phyloP scores from a whole-genome alignment of 2,329 filamentous ascomycete species.

The Monilinia vaccinii-corymbosi region DNA sequence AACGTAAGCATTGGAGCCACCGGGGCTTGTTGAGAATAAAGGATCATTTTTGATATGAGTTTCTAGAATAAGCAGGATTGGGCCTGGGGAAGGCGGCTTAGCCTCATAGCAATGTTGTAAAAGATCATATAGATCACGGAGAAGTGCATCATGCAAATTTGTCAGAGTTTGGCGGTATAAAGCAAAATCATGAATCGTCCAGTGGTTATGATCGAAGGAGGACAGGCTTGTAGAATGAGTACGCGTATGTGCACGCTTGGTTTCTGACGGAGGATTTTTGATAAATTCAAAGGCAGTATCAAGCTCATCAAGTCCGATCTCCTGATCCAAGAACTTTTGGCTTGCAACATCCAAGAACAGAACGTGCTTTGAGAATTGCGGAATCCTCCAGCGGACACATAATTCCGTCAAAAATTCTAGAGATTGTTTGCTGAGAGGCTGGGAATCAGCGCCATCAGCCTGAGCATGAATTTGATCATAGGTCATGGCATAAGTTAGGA shows the following conservation, averaged over 20 bases:
- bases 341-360: conserved; percentile 76
- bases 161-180: conserved; percentile 68
- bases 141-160: conserved; percentile 67
- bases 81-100: conserved; percentile 75
- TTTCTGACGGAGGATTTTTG: conserved; percentile 60
- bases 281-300: conserved; percentile 76
- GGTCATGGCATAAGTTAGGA: conserved; percentile 67
- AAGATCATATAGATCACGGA: conserved; percentile 81
- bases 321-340: conserved; percentile 76
- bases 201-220: conserved; percentile 50
- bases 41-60: conserved; percentile 74
- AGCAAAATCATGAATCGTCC: conserved; percentile 61
- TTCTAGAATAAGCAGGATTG: conserved; percentile 68
- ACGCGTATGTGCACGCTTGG: conserved; percentile 37
- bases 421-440: conserved; percentile 65
- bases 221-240: conserved; percentile 35
- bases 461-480: conserved; percentile 49
- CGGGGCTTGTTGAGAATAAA: conserved; percentile 60
- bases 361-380: conserved; percentile 69
- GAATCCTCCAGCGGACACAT: conserved; percentile 80
- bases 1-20: conserved; percentile 64
- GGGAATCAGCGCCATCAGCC: conserved; percentile 33
- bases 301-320: conserved; percentile 71
- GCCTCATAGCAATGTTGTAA: conserved; percentile 80
- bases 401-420: conserved; percentile 78